Percentiles rank a stretch among this genome's conserved stretches.
These are phyloP conservation scores for Cladosporium sp. DNA, from an alignment of 2,329 filamentous ascomycete species.

Conservation along the genomic window DNA sequence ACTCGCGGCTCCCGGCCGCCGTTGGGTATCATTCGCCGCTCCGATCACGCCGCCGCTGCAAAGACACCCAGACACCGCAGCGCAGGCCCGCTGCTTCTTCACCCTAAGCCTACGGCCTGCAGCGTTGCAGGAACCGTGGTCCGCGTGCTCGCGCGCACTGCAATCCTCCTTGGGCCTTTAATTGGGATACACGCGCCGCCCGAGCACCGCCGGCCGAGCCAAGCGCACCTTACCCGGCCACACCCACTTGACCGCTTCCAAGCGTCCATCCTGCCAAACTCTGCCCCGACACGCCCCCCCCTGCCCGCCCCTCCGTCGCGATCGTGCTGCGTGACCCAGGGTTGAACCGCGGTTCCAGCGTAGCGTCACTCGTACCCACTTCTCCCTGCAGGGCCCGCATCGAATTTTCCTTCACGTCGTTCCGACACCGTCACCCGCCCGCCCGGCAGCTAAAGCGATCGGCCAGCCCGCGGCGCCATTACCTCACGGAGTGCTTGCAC, in stretches of 20 bases:
- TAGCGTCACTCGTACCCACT: conserved; percentile 18
- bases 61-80: not conserved
- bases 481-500: conserved; percentile 28
- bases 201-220: conserved; percentile 1
- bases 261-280: conserved; percentile 12
- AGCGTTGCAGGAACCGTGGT: conserved; percentile 11
- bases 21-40: conserved; percentile 11
- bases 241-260: conserved; percentile 10
- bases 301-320: conserved; percentile 3
- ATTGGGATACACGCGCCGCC: not conserved
- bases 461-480: conserved; percentile 24
- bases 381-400: conserved; percentile 14
- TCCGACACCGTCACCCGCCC: conserved; percentile 19
- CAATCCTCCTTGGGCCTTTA: not conserved
- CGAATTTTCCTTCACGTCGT: conserved; percentile 20
- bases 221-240: conserved; percentile 6
- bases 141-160: conserved; percentile 1
- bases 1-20: conserved; percentile 2
- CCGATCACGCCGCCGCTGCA: conserved; percentile 7
- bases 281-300: conserved; percentile 5
- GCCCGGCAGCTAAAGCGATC: conserved; percentile 26
- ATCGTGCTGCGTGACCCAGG: conserved; percentile 8
- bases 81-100: conserved; percentile 5
- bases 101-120: conserved; percentile 10
- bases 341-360: conserved; percentile 6